Percentiles rank a stretch among this genome's conserved stretches.
Evolutionary conservation across 2,329 filamentous ascomycete genomes (phyloP).

Genomic region (Hansfordia pulvinata): DNA sequence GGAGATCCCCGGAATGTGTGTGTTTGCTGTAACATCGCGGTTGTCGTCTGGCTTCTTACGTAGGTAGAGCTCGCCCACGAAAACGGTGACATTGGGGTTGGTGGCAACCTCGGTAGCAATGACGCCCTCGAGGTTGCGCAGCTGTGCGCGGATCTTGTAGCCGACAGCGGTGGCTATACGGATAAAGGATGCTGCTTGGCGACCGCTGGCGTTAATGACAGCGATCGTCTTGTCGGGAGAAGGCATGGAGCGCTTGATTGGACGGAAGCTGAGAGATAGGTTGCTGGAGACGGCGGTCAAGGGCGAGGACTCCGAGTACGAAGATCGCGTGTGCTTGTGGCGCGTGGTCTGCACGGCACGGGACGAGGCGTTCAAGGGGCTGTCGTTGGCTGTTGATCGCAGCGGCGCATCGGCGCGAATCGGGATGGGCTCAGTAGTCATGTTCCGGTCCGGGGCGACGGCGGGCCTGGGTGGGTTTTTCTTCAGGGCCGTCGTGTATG

Average conservation of each 20-base stretch:
- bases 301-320: conserved; percentile 46
- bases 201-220: conserved; percentile 89
- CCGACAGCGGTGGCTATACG: conserved; percentile 88
- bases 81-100: conserved; percentile 60
- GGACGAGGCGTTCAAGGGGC: no score
- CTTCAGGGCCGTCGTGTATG: no score
- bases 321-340: conserved; percentile 49
- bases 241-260: conserved; percentile 43
- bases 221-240: conserved; percentile 68
- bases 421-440: conserved; percentile 19
- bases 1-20: conserved; percentile 45
- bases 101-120: conserved; percentile 76
- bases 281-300: conserved; percentile 36
- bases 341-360: no score
- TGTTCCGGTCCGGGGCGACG: no score
- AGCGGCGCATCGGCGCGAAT: conserved; percentile 18
- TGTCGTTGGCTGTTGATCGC: no score
- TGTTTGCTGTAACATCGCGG: conserved; percentile 56
- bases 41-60: conserved; percentile 36
- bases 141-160: conserved; percentile 83
- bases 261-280: conserved; percentile 47
- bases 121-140: conserved; percentile 74
- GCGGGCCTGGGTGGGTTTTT: no score
- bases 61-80: conserved; percentile 51
- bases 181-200: conserved; percentile 90